phyloP scores from a whole-genome alignment of 2,329 filamentous ascomycete genomes.

The Fusarium sp. region DNA sequence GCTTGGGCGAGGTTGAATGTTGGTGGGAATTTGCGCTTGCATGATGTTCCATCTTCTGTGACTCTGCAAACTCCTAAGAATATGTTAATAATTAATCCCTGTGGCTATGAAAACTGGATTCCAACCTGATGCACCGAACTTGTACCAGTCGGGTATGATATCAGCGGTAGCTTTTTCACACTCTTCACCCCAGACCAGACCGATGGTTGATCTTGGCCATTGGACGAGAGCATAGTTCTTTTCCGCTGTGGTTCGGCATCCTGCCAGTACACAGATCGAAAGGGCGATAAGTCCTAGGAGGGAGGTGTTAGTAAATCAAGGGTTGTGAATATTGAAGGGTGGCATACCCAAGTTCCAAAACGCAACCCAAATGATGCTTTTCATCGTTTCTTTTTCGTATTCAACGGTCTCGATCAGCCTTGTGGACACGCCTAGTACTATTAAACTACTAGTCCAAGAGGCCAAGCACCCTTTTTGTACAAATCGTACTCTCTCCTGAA shows the following conservation, averaged over 20 bases:
- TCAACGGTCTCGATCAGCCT: neutral
- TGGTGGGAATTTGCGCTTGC: slow-evolving; percentile 26
- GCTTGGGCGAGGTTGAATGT: slow-evolving; percentile 35
- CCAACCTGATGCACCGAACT: slow-evolving; percentile 32
- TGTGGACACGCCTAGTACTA: neutral
- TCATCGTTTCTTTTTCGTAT: slow-evolving; percentile 9
- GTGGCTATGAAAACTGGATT: too few relatives aligned
- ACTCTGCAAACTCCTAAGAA: slow-evolving; percentile 29
- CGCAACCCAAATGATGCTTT: slow-evolving; percentile 2
- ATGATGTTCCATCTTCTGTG: slow-evolving; percentile 6
- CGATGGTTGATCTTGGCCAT: slow-evolving; percentile 34
- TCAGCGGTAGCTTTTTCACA: slow-evolving; percentile 21
- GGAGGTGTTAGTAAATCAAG: neutral
- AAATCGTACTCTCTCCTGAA: neutral
- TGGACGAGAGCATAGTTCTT: slow-evolving; percentile 35
- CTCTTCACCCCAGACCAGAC: slow-evolving; percentile 29
- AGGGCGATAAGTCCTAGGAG: slow-evolving; percentile 29
- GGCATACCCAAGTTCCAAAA: slow-evolving; percentile 28
- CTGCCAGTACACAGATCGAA: slow-evolving; percentile 33
- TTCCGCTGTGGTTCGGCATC: slow-evolving; percentile 28
- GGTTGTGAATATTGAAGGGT: too few relatives aligned
- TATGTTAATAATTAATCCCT: neutral
- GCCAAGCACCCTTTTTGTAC: neutral
- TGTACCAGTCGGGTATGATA: slow-evolving; percentile 31
- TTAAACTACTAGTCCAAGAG: neutral